Conservation (phyloP, 2,329 filamentous ascomycete species). For the Phaeosphaeria sp. region DNA sequence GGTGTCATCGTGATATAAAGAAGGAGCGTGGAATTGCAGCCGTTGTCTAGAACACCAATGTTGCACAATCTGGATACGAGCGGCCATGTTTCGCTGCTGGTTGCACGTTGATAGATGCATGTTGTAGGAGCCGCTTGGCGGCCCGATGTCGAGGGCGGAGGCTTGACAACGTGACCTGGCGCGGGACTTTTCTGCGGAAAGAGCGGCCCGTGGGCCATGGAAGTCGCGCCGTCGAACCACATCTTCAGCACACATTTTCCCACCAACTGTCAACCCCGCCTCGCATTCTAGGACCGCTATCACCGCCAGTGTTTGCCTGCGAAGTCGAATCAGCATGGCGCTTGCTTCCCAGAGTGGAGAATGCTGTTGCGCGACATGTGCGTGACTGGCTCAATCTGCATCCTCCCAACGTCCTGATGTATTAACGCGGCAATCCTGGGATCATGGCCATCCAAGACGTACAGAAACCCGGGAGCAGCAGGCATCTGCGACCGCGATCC, state of each 20-base stretch:
- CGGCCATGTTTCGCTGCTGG: slow-evolving; percentile 13
- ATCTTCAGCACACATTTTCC: slow-evolving; percentile 40
- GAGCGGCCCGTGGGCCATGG: slow-evolving; percentile 7
- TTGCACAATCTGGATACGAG: neutral
- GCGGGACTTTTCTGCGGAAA: slow-evolving; percentile 18
- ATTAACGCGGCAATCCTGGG: slow-evolving; percentile 24
- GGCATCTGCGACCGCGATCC: slow-evolving; percentile 19
- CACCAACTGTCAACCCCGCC: slow-evolving; percentile 38
- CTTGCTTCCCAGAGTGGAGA: slow-evolving; percentile 26
- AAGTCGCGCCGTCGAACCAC: slow-evolving; percentile 14
- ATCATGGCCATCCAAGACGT: slow-evolving; percentile 14
- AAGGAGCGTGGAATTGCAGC: neutral
- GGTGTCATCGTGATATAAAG: slow-evolving; percentile 11
- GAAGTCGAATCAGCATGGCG: slow-evolving; percentile 32
- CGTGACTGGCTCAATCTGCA: slow-evolving; percentile 30
- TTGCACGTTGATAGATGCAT: slow-evolving; percentile 16
- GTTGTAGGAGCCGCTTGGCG: slow-evolving; percentile 29
- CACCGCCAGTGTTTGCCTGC: slow-evolving; percentile 25
- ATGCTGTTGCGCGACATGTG: slow-evolving; percentile 22
- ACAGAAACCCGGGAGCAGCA: slow-evolving; percentile 13
- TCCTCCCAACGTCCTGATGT: slow-evolving; percentile 22
- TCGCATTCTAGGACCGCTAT: slow-evolving; percentile 44
- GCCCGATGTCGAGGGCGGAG: slow-evolving; percentile 16
- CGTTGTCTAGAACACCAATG: slow-evolving; percentile 7
- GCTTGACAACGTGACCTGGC: slow-evolving; percentile 26